Evolutionary conservation across 1,284 basidiomycete species (phyloP).

Genomic region (Fomes fomentarius): DNA sequence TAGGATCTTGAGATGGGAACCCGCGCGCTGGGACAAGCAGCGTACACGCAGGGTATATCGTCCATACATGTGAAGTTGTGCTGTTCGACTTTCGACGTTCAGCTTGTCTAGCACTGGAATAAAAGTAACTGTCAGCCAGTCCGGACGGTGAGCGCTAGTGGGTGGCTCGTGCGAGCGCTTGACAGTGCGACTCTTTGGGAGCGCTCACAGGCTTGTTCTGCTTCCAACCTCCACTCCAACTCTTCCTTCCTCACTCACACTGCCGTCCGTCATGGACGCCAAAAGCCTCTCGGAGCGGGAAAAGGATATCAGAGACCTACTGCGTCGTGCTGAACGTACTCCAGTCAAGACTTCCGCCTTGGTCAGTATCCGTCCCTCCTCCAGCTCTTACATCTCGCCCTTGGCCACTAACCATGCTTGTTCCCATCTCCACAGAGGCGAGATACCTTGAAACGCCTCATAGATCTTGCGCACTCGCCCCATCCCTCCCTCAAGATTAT

Average conservation of each 20-base stretch:
- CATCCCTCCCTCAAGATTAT: constrained; percentile 50
- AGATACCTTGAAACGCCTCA: constrained; percentile 40
- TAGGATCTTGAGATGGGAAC: too few relatives aligned
- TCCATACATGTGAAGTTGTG: too few relatives aligned
- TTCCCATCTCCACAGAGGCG: constrained; percentile 32
- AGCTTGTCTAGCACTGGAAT: too few relatives aligned
- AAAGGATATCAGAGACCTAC: constrained; percentile 33
- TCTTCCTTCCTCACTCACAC: not conserved
- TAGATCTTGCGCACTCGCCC: constrained; percentile 41
- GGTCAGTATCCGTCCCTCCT: constrained; percentile 18
- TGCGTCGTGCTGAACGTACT: constrained; percentile 36
- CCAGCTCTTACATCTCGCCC: not conserved
- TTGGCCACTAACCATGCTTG: not conserved
- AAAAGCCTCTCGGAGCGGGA: constrained; percentile 32
- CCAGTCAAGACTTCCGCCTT: constrained; percentile 30
- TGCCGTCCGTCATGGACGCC: constrained; percentile 24
- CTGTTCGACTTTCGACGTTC: too few relatives aligned
- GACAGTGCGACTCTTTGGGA: too few relatives aligned
- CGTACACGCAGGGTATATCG: too few relatives aligned
- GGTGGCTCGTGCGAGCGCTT: too few relatives aligned
- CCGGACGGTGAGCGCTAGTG: too few relatives aligned
- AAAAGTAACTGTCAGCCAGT: too few relatives aligned
- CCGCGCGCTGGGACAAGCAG: too few relatives aligned
- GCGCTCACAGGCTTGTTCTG: not conserved
- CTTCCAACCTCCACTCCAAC: not conserved